These are phyloP conservation scores for Stachybotrys elegans DNA, from an alignment of 2,329 filamentous ascomycete species.

Conservation along the genomic window DNA sequence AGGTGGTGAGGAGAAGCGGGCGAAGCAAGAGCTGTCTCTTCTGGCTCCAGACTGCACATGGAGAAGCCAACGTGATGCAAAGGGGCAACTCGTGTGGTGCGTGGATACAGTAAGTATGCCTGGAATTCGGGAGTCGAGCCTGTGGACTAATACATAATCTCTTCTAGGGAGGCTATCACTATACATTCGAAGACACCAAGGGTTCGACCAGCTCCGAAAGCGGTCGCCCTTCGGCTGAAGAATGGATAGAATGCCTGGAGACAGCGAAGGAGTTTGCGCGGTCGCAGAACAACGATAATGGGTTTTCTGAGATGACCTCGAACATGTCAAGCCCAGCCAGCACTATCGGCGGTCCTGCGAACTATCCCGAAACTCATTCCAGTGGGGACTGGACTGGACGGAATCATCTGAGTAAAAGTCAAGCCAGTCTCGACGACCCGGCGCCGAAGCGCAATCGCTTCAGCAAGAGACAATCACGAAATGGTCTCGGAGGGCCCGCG, in stretches of 20 bases:
- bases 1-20: conserved; percentile 91
- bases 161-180: conserved; percentile 77
- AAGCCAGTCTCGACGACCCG: conserved; percentile 49
- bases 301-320: conserved; percentile 64
- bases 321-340: conserved; percentile 71
- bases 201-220: conserved; percentile 53
- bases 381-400: conserved; percentile 49
- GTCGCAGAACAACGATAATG: conserved; percentile 66
- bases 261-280: conserved; percentile 79
- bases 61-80: conserved; percentile 77
- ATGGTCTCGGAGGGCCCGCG: conserved; percentile 82
- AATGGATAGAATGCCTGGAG: conserved; percentile 89
- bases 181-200: conserved; percentile 91
- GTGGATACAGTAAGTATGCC: conserved; percentile 80
- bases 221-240: conserved; percentile 67
- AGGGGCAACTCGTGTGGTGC: conserved; percentile 82
- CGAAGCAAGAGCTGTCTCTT: conserved; percentile 88
- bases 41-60: conserved; percentile 70
- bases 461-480: conserved; percentile 90
- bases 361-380: conserved; percentile 46
- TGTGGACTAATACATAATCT: neutral
- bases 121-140: neutral
- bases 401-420: conserved; percentile 55
- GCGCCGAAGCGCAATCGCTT: conserved; percentile 61
- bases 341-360: conserved; percentile 58